These are phyloP conservation scores for Candida pseudocylindracea DNA, from an alignment of 1,139 yeast species.

Conservation along the genomic window DNA sequence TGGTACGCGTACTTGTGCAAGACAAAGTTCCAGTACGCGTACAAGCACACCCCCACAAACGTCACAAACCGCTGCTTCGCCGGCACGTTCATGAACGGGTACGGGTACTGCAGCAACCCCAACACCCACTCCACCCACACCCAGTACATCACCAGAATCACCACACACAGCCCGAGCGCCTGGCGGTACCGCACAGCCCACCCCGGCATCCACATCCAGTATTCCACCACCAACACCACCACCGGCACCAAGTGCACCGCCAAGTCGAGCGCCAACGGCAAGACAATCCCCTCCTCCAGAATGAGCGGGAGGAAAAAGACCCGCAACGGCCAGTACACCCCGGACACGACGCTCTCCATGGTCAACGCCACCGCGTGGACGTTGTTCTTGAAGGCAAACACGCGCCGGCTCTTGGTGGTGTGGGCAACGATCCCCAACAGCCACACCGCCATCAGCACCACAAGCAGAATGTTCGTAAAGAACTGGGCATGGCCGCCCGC, in stretches of 20 bases:
- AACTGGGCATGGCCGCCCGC: slow-evolving; percentile 49
- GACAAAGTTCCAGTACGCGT: no score
- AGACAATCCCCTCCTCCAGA: slow-evolving; percentile 7
- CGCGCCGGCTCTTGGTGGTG: slow-evolving; percentile 6
- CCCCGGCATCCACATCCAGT: slow-evolving; percentile 27
- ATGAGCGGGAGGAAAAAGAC: slow-evolving; percentile 19
- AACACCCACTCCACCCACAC: slow-evolving; percentile 22
- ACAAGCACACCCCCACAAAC: no score
- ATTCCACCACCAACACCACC: slow-evolving; percentile 25
- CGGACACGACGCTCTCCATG: slow-evolving; percentile 33
- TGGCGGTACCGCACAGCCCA: slow-evolving; percentile 14
- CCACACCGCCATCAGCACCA: slow-evolving; percentile 22
- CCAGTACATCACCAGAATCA: slow-evolving; percentile 29
- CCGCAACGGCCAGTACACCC: slow-evolving; percentile 45
- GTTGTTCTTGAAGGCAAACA: slow-evolving; percentile 12
- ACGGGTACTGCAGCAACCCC: slow-evolving; percentile 30
- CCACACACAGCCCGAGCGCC: slow-evolving; percentile 16
- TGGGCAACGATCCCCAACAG: slow-evolving; percentile 18
- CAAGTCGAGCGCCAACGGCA: slow-evolving; percentile 24
- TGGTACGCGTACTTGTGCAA: no score
- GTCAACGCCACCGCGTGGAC: slow-evolving; percentile 30
- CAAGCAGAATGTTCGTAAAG: slow-evolving; percentile 36
- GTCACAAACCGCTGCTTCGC: no score
- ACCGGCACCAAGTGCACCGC: slow-evolving; percentile 40
- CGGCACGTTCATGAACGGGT: slow-evolving; percentile 34